These are phyloP conservation scores for Scortechinia acanthostroma DNA, from an alignment of 2,329 filamentous ascomycete species.

Conservation along the genomic window DNA sequence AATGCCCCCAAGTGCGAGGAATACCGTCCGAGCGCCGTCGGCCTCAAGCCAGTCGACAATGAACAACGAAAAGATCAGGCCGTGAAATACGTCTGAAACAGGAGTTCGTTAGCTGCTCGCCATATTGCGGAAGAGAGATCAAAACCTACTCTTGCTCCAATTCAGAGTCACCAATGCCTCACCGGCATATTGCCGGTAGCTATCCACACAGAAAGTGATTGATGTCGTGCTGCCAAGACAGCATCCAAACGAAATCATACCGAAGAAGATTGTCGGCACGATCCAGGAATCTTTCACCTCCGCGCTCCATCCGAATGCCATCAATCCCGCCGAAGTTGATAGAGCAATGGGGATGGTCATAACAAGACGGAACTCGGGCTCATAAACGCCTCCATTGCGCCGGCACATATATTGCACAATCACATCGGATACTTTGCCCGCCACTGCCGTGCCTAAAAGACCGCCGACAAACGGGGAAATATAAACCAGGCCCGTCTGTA, in stretches of 20 bases:
- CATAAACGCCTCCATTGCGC: slow-evolving; percentile 86
- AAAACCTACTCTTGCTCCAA: slow-evolving; percentile 65
- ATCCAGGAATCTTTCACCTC: slow-evolving; percentile 73
- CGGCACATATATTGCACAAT: slow-evolving; percentile 77
- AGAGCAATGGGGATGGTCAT: slow-evolving; percentile 79
- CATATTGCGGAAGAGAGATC: neutral
- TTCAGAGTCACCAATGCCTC: slow-evolving; percentile 92
- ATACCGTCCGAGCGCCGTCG: slow-evolving; percentile 73
- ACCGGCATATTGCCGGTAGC: slow-evolving; percentile 85
- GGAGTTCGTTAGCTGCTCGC: no score
- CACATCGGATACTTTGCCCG: slow-evolving; percentile 78
- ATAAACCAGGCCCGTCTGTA: slow-evolving; percentile 81
- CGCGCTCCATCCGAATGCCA: slow-evolving; percentile 94
- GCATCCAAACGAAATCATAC: slow-evolving; percentile 85
- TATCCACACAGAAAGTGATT: slow-evolving; percentile 91
- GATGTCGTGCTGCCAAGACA: slow-evolving; percentile 81
- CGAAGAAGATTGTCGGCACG: slow-evolving; percentile 88
- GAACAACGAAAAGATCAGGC: slow-evolving; percentile 81
- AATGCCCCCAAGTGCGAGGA: slow-evolving; percentile 76
- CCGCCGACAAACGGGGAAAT: slow-evolving; percentile 84
- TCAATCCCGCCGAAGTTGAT: slow-evolving; percentile 75
- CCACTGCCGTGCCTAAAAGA: slow-evolving; percentile 82
- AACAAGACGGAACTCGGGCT: slow-evolving; percentile 84
- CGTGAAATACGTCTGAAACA: slow-evolving; percentile 78
- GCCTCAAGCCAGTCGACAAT: slow-evolving; percentile 75